Percentiles rank a stretch among this genome's conserved stretches.
Evolutionary conservation across 2,329 filamentous ascomycete species (phyloP).

Genomic region (Alternaria gansuensis): DNA sequence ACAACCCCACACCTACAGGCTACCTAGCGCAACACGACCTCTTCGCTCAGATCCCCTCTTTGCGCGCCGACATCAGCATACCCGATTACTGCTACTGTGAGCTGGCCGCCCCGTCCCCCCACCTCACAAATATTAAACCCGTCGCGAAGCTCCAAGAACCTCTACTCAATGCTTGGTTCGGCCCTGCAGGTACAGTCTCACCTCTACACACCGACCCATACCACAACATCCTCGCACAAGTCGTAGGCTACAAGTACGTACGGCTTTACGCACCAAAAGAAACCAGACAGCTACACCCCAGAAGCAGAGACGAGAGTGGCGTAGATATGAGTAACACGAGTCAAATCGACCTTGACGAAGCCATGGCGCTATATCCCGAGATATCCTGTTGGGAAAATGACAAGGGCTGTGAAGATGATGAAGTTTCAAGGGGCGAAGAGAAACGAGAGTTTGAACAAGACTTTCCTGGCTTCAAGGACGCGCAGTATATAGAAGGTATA

Average conservation of each 20-base stretch:
- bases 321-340: slow-evolving; percentile 96
- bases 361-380: slow-evolving; percentile 60
- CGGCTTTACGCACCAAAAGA: slow-evolving; percentile 78
- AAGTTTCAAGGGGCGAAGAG: slow-evolving; percentile 8
- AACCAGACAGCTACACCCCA: slow-evolving; percentile 67
- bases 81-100: slow-evolving; percentile 86
- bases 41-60: slow-evolving; percentile 78
- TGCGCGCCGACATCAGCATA: slow-evolving; percentile 77
- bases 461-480: slow-evolving; percentile 65
- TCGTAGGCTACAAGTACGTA: slow-evolving; percentile 91
- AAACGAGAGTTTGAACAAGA: slow-evolving; percentile 34
- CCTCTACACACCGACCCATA: slow-evolving; percentile 94
- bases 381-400: slow-evolving; percentile 30
- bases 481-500: slow-evolving; percentile 78
- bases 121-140: slow-evolving; percentile 28
- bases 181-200: slow-evolving; percentile 85
- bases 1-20: slow-evolving; percentile 58
- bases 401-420: slow-evolving; percentile 53
- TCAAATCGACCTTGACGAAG: slow-evolving; percentile 75
- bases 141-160: slow-evolving; percentile 61
- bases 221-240: slow-evolving; percentile 89
- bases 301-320: slow-evolving; percentile 68
- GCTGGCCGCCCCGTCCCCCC: slow-evolving; percentile 53
- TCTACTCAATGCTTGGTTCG: slow-evolving; percentile 90
- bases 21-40: slow-evolving; percentile 95